These are phyloP conservation scores for Mycogone perniciosa DNA, from an alignment of 2,329 filamentous ascomycete species.

Conservation along the genomic window DNA sequence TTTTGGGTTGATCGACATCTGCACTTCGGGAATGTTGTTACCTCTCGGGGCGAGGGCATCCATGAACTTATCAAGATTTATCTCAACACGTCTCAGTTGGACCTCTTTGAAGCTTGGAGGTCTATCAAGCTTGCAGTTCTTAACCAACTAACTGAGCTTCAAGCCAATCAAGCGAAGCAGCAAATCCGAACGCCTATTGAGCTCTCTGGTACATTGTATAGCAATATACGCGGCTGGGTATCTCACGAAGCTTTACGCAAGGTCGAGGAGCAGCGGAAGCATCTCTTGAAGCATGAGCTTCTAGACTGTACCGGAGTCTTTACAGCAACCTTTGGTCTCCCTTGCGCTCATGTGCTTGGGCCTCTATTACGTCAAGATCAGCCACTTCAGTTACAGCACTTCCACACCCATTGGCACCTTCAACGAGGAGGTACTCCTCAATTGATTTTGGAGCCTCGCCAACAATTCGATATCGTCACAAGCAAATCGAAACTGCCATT, in stretches of 20 bases:
- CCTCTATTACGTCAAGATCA: constrained; percentile 3
- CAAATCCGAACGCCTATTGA: constrained; percentile 13
- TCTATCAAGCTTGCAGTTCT: constrained; percentile 14
- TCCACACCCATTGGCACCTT: constrained; percentile 16
- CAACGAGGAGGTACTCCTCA: constrained; percentile 3
- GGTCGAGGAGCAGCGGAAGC: constrained; percentile 13
- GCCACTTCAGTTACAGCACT: constrained; percentile 12
- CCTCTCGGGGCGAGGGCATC: no score
- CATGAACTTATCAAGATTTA: constrained; percentile 15
- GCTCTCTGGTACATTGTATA: constrained; percentile 13
- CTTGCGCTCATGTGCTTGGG: neutral
- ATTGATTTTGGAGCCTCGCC: constrained; percentile 12
- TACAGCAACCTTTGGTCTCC: neutral
- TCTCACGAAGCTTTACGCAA: constrained; percentile 15
- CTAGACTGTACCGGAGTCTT: constrained; percentile 16
- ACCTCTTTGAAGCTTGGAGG: constrained; percentile 17
- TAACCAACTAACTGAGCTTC: constrained; percentile 16
- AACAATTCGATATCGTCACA: constrained; percentile 7
- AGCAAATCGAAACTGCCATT: constrained; percentile 7
- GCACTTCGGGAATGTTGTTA: constrained; percentile 17
- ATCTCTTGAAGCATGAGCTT: constrained; percentile 4
- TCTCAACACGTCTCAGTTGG: constrained; percentile 12
- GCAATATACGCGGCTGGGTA: constrained; percentile 14
- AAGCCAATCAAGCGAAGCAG: constrained; percentile 12
- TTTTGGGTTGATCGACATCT: constrained; percentile 16